phyloP scores from a whole-genome alignment of 768 basidiomycete species.

The Agaricus blazei region DNA sequence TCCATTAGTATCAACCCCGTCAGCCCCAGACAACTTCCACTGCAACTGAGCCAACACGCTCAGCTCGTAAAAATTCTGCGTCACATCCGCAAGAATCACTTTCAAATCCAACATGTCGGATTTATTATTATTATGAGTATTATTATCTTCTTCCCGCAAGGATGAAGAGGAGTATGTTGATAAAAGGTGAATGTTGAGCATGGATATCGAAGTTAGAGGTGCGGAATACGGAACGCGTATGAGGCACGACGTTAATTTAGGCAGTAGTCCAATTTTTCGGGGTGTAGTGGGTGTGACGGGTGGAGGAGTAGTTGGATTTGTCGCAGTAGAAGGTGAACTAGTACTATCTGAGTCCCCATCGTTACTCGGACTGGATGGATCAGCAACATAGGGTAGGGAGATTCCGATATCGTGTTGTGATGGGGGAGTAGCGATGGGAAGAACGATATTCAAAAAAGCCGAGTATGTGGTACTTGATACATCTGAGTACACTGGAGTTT shows the following conservation, averaged over 20 bases:
- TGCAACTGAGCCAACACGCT: conserved; percentile 49
- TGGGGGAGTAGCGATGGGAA: conserved; percentile 7
- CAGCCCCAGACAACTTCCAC: conserved; percentile 32
- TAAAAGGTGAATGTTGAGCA: conserved; percentile 62
- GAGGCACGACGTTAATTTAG: conserved; percentile 53
- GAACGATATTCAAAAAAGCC: neutral
- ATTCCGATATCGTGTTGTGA: conserved; percentile 1
- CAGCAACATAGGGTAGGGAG: conserved; percentile 1
- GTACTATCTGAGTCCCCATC: conserved; percentile 15
- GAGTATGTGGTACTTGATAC: conserved; percentile 11
- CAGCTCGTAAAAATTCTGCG: conserved; percentile 66
- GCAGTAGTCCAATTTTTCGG: conserved; percentile 42
- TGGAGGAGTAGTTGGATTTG: conserved; percentile 11
- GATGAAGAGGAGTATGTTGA: conserved; percentile 32
- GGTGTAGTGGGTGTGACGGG: conserved; percentile 13
- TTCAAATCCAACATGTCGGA: conserved; percentile 15
- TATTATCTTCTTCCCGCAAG: conserved; percentile 9
- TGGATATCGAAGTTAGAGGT: conserved; percentile 38
- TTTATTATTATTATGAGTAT: neutral
- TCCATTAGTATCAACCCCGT: neutral
- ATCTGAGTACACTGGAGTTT: conserved; percentile 21
- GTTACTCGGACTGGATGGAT: conserved; percentile 1
- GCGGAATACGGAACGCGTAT: conserved; percentile 46
- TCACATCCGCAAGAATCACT: conserved; percentile 48
- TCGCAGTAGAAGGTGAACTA: conserved; percentile 40